Base-by-base conservation (phyloP, 75 land plant genomes). In the Pinus albicaulis region DNA sequence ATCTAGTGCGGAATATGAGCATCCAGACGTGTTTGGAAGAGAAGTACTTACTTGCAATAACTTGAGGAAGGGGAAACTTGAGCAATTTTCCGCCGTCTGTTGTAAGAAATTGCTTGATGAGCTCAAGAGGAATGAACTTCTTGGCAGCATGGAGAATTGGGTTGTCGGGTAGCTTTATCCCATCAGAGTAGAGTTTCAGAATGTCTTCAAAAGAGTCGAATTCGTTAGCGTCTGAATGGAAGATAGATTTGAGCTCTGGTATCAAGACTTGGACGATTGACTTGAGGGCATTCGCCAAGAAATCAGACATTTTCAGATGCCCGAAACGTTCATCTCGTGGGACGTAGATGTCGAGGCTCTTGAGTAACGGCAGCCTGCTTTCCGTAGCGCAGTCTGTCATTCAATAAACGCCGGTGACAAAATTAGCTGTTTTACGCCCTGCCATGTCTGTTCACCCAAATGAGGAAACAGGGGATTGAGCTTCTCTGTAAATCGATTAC, bases 311-410 rank as follows among this genome's bases (percentile, higher is more conserved):
- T 85, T 93, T 95, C 31, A 89, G 22, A 59, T 84, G 93, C 57
- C 89, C 85, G 69, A 93, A 96, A 16, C 83, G 63, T 77, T 96
- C 99, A 69, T 96, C 99, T 19, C 92, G 84, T 10, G 99, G 99
- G 7, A 93, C 91, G 75, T 96, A 96, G 57, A 91, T 81, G 78
- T 82, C 58, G 8, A 89, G 59, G 16, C 28, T 82, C 44, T 79
- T 73, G 62, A n/a, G 6, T 13, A 84, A 72, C 7, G 78, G 73
- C 74, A 89, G 19, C 58, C 90, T 75, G 81, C 89, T 89, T 78
- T 93, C 96, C 20, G 74, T 61, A 3, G 78, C 83, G 1, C 90
- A 87, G 83, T 92, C 96, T 93, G 86, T 28, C 48, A 34, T 34
- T n/a, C 10, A 73, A 41, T 41, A 41, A 41, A 41, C 7, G 5